phyloP scores from a whole-genome alignment of 768 basidiomycete species.

The Xerocomellus amylosporus region DNA sequence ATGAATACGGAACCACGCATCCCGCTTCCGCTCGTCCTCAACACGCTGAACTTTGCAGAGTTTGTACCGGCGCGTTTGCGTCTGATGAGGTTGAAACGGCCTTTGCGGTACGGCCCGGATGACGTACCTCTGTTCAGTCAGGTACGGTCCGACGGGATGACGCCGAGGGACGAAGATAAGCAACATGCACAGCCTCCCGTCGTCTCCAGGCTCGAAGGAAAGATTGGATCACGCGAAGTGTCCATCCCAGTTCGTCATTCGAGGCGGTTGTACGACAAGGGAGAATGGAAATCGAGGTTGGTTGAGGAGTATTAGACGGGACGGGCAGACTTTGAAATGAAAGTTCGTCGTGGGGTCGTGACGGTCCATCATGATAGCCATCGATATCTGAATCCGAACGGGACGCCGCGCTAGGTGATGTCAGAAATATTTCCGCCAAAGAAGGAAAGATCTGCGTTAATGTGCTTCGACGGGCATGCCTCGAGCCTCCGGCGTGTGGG shows the following conservation, averaged over 20 bases:
- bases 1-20: not conserved
- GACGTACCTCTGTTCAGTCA: not conserved
- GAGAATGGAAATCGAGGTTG: constrained; percentile 13
- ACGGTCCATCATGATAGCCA: not conserved
- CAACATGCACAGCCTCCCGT: not conserved
- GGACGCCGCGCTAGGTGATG: not conserved
- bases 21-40: constrained; percentile 4
- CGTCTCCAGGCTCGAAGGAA: not conserved
- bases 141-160: not conserved
- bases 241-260: not conserved
- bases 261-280: constrained; percentile 5
- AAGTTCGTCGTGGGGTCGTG: not conserved
- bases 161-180: not conserved
- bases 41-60: not conserved
- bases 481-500: constrained; percentile 2
- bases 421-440: not conserved
- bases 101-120: not conserved
- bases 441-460: not conserved
- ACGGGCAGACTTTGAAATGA: not conserved
- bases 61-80: not conserved
- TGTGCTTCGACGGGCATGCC: not conserved
- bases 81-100: not conserved
- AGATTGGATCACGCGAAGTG: not conserved
- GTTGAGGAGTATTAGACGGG: constrained; percentile 1
- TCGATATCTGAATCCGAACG: not conserved